Conservation (phyloP, 768 basidiomycete species). For the Paxillus ammoniavirescens region DNA sequence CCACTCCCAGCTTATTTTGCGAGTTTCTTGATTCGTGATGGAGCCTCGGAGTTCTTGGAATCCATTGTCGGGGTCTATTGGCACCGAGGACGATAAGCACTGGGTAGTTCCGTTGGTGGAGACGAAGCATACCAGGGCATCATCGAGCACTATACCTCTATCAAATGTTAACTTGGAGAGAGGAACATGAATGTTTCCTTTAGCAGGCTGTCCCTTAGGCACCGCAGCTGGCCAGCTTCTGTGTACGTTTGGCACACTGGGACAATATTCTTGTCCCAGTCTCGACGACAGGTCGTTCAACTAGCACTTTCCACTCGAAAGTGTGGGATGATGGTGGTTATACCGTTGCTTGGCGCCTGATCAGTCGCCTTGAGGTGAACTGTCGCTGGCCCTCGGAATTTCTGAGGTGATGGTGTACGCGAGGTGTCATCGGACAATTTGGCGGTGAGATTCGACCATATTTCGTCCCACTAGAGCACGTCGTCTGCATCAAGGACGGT, state of each 20-base stretch:
- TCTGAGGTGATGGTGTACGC: no score
- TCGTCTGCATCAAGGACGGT: background rate
- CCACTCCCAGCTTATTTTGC: slow-evolving; percentile 80
- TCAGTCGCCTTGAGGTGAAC: no score
- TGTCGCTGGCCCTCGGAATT: no score
- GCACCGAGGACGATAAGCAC: slow-evolving; percentile 82
- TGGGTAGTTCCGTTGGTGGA: slow-evolving; percentile 25
- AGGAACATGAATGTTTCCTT: slow-evolving; percentile 62
- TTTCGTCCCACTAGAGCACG: no score
- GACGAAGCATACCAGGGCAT: slow-evolving; percentile 53
- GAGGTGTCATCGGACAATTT: no score
- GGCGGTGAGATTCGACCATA: no score
- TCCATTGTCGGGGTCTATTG: slow-evolving; percentile 81
- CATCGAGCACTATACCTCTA: slow-evolving; percentile 60
- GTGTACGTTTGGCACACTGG: slow-evolving; percentile 79
- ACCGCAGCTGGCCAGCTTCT: slow-evolving; percentile 71
- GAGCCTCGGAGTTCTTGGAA: slow-evolving; percentile 74
- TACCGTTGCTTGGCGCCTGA: no score
- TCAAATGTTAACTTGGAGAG: slow-evolving; percentile 47
- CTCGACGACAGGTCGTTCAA: slow-evolving; percentile 7
- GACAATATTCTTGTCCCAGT: slow-evolving; percentile 47
- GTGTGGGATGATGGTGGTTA: slow-evolving; percentile 12
- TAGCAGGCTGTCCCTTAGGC: slow-evolving; percentile 67
- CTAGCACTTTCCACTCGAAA: slow-evolving; percentile 24
- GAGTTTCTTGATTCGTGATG: slow-evolving; percentile 69